Evolutionary conservation across 345 rosid genomes (phyloP).

Genomic region (Arabidopsis arenosa): DNA sequence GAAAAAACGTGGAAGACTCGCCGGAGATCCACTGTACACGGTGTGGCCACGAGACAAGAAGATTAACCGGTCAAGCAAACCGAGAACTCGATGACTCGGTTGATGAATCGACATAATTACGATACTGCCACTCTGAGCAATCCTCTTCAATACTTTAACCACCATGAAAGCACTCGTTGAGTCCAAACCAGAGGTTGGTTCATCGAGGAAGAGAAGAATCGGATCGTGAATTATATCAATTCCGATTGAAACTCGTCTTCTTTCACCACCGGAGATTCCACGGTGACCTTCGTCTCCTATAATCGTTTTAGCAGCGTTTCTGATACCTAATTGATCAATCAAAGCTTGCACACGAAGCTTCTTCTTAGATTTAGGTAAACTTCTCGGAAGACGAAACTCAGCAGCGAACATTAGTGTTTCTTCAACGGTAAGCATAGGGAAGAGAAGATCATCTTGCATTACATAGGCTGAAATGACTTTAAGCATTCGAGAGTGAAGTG

Average conservation of each 20-base stretch:
- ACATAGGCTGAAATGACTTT: conserved; percentile 95
- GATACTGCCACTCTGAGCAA: conserved; percentile 92
- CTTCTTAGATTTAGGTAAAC: conserved; percentile 83
- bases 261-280: conserved; percentile 95
- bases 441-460: conserved; percentile 91
- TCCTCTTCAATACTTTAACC: conserved; percentile 88
- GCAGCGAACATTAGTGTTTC: conserved; percentile 97
- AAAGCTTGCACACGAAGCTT: conserved; percentile 77
- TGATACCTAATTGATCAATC: conserved; percentile 85
- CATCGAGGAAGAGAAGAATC: conserved; percentile 83
- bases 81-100: conserved; percentile 79
- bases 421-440: conserved; percentile 91
- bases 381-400: conserved; percentile 85
- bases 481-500: conserved; percentile 72
- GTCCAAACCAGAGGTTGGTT: conserved; percentile 95
- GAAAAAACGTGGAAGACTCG: conserved; percentile 61
- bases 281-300: conserved; percentile 98
- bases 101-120: conserved; percentile 96
- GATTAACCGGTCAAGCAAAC: conserved; percentile 77
- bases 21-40: conserved; percentile 86
- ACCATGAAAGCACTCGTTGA: conserved; percentile 97
- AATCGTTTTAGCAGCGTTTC: conserved; percentile 84
- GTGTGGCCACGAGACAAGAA: conserved; percentile 93
- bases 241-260: conserved; percentile 91
- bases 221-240: conserved; percentile 95